Evolutionary conservation across 1,139 yeast species (phyloP), one percentile per base, ranked within the genome.

Genomic region (Blastobotrys indianensis): DNA sequence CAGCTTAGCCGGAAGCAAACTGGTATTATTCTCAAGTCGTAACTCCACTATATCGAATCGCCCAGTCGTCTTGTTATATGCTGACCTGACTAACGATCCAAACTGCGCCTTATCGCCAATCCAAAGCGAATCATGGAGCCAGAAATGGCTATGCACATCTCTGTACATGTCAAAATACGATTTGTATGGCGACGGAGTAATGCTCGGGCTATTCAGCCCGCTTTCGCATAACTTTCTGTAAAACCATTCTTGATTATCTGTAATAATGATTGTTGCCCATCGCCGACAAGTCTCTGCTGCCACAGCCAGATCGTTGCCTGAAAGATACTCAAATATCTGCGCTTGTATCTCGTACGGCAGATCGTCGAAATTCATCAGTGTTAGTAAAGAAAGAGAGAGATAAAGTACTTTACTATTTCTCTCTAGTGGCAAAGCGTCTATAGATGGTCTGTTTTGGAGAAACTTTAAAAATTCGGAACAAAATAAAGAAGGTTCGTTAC

Each of bases 41-140:
- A 44, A 17, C 32, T 41, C 45, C 13, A 11, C 16, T 3, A 46
- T 37, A 10, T 45, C 51, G 12, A 39, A 48, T 32, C 15, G 31
- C 15, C 37, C 55, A 41, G 37, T 48, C 40, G 6, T 39, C 33
- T 17, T 17, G 15, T 43, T 53, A 47, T 60, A 62, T 16, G 46
- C 46, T n/a, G 63, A 52, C 25, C 57, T 46, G 39, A 57, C 45
- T 11, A 62, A 33, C 7, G 58, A 54, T 7, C 66, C 66, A 47
- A 56, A 57, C 20, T 52, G 55, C 9, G 48, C 51, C 31, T 51
- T 49, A 40, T 61, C 62, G 20, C 66, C 66, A 42, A 53, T 53
- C 66, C 66, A 63, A 2, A 62, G 34, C 4, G 47, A 60, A 47
- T 17, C 56, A 51, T 34, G 53, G 20, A 63, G 48, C 65, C 64